Base-by-base conservation (phyloP, 2,329 filamentous ascomycete genomes). In the Xylaria hypoxylon region DNA sequence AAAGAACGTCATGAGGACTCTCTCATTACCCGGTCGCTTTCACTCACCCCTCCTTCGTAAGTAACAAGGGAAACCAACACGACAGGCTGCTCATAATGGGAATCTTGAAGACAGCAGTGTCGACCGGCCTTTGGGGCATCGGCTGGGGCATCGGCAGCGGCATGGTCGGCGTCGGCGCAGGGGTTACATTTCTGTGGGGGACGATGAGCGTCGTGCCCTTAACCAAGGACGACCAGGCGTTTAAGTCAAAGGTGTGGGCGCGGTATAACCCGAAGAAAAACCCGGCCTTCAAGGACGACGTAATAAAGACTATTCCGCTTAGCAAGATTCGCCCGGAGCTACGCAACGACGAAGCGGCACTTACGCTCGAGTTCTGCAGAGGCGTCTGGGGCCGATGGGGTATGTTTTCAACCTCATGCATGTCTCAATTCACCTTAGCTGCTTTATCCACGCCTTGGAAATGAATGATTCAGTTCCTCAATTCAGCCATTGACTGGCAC, bases 371-470 rank as follows among this genome's bases (percentile, higher is more conserved):
- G 70, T 91, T 92, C 75, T 91, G 88, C 75, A 87, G 87, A 13
- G 89, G 89, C 50, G 79, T 91, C 55, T 93, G 87, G 90, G 85
- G 86, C 68, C 89, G 88, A 62, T 83, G 84, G 76, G 89, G 90
- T 91, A 77, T 68, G 84, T 79, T 64, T 47, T 62, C 52, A 28
- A 28, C 51, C 31, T 17, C 15, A 24, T 26, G n/a, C 48, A 22
- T 33, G 5, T 19, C 13, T 48, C 38, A 33, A 19, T 38, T 59
- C 51, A 19, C 24, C 33, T 42, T 26, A 7, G 35, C 17, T 28
- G n/a, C 42, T n/a, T 15, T 38, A 31, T n/a, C n/a, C n/a, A 28
- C n/a, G 5, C 33, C 40, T 35, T n/a, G 38, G 50, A 24, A 19
- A 24, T 28, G 38, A 19, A 24, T 28, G 38, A 26, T 10, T 51